A percentile compares a stretch with the other conserved stretches of the same genome.
Evolutionary conservation across 192 early-diverging fungal genomes (phyloP).

Genomic region (Obelidium mucronatum): DNA sequence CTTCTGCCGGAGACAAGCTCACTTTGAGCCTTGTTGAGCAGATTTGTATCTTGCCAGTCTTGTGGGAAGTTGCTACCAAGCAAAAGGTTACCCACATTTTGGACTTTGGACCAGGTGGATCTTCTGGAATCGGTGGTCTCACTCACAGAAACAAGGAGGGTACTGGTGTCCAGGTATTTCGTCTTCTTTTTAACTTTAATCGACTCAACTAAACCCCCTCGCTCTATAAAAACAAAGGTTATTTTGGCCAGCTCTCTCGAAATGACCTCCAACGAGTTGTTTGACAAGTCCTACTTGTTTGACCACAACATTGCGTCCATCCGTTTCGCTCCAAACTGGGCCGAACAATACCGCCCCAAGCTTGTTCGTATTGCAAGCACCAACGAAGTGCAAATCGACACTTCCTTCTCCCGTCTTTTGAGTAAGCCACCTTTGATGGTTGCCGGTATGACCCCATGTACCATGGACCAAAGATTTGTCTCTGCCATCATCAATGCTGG

Average conservation of each 20-base stretch:
- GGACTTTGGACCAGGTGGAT: constrained; percentile 92
- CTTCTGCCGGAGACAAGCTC: constrained; percentile 52
- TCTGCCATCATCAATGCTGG: constrained; percentile 88
- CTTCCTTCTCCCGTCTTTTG: constrained; percentile 82
- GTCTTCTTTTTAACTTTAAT: not conserved
- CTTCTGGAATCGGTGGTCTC: constrained; percentile 82
- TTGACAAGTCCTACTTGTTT: constrained; percentile 79
- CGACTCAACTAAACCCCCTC: constrained; percentile 35
- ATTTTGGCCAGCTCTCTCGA: constrained; percentile 75
- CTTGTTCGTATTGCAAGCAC: constrained; percentile 74
- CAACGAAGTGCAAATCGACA: constrained; percentile 83
- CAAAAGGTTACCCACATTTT: constrained; percentile 85
- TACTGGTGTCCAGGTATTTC: constrained; percentile 68
- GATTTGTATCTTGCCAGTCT: constrained; percentile 72
- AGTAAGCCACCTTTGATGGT: constrained; percentile 94
- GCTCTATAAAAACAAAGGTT: constrained; percentile 54
- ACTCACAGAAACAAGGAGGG: constrained; percentile 91
- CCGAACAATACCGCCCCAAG: constrained; percentile 81
- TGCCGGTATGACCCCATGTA: constrained; percentile 93
- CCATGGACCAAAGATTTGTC: constrained; percentile 79
- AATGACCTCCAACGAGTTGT: constrained; percentile 64
- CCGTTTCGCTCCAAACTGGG: constrained; percentile 86
- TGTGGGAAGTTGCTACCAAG: constrained; percentile 76
- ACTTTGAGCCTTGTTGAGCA: constrained; percentile 74
- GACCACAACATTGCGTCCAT: constrained; percentile 78